Conservation (phyloP, 768 basidiomycete species). For the Psilocybe subaeruginosa region DNA sequence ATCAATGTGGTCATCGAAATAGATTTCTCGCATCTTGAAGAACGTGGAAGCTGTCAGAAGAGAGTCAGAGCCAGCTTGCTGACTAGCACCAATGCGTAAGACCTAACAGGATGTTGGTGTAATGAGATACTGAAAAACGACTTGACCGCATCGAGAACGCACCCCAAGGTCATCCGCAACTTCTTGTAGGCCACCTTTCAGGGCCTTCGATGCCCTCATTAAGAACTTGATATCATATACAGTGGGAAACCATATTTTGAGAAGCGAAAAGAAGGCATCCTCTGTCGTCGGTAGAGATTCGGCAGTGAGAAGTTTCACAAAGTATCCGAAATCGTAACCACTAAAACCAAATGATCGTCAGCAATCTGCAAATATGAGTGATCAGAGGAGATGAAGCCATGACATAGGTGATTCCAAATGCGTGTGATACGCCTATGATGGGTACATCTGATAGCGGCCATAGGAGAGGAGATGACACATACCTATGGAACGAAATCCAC, state of each 20-base stretch:
- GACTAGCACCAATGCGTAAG: constrained; percentile 84
- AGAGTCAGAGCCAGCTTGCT: constrained; percentile 98
- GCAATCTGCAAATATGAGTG: neutral
- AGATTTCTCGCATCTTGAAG: constrained; percentile 93
- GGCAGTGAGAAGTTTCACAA: constrained; percentile 90
- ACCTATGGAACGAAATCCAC: constrained; percentile 99
- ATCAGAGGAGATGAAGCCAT: neutral
- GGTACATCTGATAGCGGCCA: neutral
- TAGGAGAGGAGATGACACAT: constrained; percentile 31
- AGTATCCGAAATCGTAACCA: constrained; percentile 99
- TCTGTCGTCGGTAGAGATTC: constrained; percentile 88
- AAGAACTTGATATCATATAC: constrained; percentile 98
- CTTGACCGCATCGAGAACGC: constrained; percentile 29
- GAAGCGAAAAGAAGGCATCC: constrained; percentile 85
- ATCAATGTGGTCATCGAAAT: constrained; percentile 91
- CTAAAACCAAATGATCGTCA: constrained; percentile 40
- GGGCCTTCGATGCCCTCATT: constrained; percentile 84
- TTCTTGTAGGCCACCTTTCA: constrained; percentile 91
- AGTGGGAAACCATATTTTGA: constrained; percentile 92
- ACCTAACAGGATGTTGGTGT: constrained; percentile 54
- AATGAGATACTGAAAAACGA: neutral
- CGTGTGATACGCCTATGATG: neutral
- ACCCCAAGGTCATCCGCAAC: constrained; percentile 96
- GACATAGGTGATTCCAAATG: neutral
- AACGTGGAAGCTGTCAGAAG: constrained; percentile 92